Percentiles rank a stretch among this genome's conserved stretches.
phyloP scores from a whole-genome alignment of 805 yeast genomes.

The Saccharomycopsis fibuligera region DNA sequence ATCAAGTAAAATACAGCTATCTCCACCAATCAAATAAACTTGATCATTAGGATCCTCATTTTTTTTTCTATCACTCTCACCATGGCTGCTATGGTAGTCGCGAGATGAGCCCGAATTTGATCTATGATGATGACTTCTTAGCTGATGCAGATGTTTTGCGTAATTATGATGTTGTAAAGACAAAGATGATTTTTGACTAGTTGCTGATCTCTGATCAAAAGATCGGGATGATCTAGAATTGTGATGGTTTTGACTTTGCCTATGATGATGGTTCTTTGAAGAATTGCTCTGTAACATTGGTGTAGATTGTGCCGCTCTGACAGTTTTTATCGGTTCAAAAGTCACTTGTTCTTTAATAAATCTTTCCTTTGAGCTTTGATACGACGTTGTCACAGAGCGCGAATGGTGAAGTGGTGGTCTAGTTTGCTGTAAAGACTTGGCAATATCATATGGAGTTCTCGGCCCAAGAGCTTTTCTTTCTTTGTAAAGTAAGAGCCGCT shows the following conservation, averaged over 20 bases:
- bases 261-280: no score
- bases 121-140: not conserved
- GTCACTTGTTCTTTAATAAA: no score
- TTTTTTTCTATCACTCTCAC: no score
- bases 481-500: conserved; percentile 12
- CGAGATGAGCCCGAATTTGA: not conserved
- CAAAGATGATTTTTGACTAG: not conserved
- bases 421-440: not conserved
- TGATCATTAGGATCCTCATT: not conserved
- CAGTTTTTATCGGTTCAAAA: no score
- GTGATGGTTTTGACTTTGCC: no score
- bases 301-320: no score
- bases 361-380: no score
- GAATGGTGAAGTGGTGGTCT: not conserved
- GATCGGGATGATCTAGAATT: not conserved
- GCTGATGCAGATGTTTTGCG: not conserved
- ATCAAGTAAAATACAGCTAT: conserved; percentile 8
- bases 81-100: no score
- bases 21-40: conserved; percentile 10
- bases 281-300: no score
- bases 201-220: not conserved
- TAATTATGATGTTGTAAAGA: not conserved
- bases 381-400: no score
- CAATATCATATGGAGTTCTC: not conserved
- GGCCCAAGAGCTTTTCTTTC: conserved; percentile 17